phyloP scores from a whole-genome alignment of 2,329 filamentous ascomycete genomes.

The Penicillium polonicum region DNA sequence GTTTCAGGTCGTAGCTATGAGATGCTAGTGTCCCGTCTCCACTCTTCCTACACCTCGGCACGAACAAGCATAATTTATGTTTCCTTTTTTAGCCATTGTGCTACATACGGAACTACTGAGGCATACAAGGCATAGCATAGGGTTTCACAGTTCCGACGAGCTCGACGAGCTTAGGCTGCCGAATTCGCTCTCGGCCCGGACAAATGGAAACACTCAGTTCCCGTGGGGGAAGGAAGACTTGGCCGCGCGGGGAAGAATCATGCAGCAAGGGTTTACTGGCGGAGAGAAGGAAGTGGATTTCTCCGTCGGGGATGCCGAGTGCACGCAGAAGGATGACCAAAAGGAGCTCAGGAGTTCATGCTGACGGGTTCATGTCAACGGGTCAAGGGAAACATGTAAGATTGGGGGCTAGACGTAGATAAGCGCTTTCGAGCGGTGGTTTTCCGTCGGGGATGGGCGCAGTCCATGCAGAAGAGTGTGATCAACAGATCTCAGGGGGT shows the following conservation, averaged over 20 bases:
- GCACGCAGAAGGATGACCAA: background rate
- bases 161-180: background rate
- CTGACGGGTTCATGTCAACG: background rate
- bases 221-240: slow-evolving; percentile 3
- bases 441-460: slow-evolving; percentile 6
- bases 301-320: slow-evolving; percentile 9
- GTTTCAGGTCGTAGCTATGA: background rate
- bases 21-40: background rate
- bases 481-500: background rate
- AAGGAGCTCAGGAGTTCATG: background rate
- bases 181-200: background rate
- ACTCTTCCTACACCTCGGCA: background rate
- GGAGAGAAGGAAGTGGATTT: slow-evolving; percentile 13
- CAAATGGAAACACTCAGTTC: background rate
- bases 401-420: background rate
- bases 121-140: background rate
- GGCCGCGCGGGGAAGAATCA: slow-evolving; percentile 11
- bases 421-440: background rate
- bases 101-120: background rate
- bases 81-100: background rate
- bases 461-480: background rate
- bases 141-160: background rate
- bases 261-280: background rate
- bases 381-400: background rate
- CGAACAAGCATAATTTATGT: background rate